Evolutionary conservation across 169 alveolate species (phyloP), one percentile per base, ranked within the genome.

Genomic region (Plasmodium sp.): DNA sequence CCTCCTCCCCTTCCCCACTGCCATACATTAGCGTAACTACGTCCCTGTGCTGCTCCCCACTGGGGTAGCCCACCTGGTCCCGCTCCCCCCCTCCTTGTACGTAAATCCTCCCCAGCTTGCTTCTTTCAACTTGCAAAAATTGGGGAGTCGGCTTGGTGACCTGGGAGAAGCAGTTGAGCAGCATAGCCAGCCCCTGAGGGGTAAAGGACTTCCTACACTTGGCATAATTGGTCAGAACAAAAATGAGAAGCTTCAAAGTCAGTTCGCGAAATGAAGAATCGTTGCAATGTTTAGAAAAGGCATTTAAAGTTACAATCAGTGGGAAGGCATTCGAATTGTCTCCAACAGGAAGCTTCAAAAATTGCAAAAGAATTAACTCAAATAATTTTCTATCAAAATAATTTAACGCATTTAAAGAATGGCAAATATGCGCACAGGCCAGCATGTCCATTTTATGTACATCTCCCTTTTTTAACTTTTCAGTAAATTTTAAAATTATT

Each of bases 161-260:
- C 71, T 90, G 94, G n/a, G 92, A 79, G 22, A 90, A 80, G 3
- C 92, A 90, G 33, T 90, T 90, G 41, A 90, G 67, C 2, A 90
- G 34, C 94, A 90, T 90, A 16, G 84, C 83, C 41, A 90, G 83
- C 5, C 94, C 94, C 72, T 90, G 94, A 1, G 94, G 91, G 0
- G 84, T 16, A 51, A 86, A 90, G 31, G 72, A 36, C 7, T 58
- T 81, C 81, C 58, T 90, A 67, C 81, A 90, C 34, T 41, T 90
- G 9, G 51, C 33, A 71, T 81, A 90, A 67, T 33, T 22, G 71
- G 48, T 41, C 73, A 81, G 67, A 48, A 81, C 82, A 79, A 12
- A 71, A 80, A 90, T 39, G 34, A 90, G 71, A 34, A 90, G 73
- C 12, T 90, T 43, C 1, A 90, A 12, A 27, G 84, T 6, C 41